phyloP scores from a whole-genome alignment of 768 basidiomycete species.

The Obba rivulosa region DNA sequence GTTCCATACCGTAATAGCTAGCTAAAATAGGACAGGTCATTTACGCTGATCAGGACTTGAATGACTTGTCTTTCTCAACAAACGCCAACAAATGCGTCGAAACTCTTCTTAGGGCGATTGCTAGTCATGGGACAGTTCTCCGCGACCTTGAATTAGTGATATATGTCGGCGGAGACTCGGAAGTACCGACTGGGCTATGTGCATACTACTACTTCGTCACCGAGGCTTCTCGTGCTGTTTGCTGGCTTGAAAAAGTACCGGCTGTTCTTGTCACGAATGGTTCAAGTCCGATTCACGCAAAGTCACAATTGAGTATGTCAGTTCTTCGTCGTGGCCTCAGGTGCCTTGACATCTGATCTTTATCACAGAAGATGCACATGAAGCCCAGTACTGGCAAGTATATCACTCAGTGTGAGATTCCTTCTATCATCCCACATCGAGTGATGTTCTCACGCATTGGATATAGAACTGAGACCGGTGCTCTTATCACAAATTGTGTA shows the following conservation, averaged over 20 bases:
- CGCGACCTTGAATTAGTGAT: background rate
- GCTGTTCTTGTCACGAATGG: background rate
- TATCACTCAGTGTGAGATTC: background rate
- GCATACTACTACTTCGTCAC: slow-evolving; percentile 10
- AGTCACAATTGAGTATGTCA: slow-evolving; percentile 1
- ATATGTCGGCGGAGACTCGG: background rate
- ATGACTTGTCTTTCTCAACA: background rate
- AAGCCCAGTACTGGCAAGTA: slow-evolving; percentile 7
- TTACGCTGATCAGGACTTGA: background rate
- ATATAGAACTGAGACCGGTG: no score
- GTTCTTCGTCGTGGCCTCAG: no score
- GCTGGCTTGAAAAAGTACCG: slow-evolving; percentile 15
- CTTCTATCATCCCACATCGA: no score
- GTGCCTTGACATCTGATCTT: background rate
- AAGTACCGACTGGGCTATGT: background rate
- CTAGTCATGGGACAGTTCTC: background rate
- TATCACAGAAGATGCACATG: background rate
- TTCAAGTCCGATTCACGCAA: background rate
- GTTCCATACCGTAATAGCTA: background rate
- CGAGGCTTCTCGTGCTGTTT: background rate
- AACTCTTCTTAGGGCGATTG: background rate
- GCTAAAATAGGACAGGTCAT: slow-evolving; percentile 2
- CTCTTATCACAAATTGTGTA: background rate
- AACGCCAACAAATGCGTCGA: background rate
- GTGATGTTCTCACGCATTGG: no score